Percentiles rank a stretch among this genome's conserved stretches.
Evolutionary conservation across 2,329 filamentous ascomycete species (phyloP).

Genomic region (Rachicladosporium sp.): DNA sequence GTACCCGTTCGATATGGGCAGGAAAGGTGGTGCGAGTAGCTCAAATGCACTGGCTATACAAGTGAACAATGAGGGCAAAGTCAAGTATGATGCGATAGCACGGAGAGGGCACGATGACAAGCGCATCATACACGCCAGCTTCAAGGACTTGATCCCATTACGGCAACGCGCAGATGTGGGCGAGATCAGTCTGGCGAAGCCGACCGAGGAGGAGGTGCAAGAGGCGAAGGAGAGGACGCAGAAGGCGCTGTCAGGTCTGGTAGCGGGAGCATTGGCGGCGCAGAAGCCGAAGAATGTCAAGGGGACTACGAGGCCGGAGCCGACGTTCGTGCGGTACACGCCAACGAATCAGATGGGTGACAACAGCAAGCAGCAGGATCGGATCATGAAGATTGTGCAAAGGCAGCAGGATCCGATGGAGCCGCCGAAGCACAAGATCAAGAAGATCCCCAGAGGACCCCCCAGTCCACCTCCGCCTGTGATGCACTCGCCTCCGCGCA

Average conservation of each 20-base stretch:
- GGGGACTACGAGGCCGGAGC: slow-evolving; percentile 63
- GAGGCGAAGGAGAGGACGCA: slow-evolving; percentile 81
- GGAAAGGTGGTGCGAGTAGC: slow-evolving; percentile 49
- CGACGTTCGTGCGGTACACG: slow-evolving; percentile 91
- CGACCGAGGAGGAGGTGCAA: slow-evolving; percentile 70
- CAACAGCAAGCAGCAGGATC: slow-evolving; percentile 70
- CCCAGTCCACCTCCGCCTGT: slow-evolving; percentile 87
- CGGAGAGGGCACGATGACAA: slow-evolving; percentile 73
- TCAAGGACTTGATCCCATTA: slow-evolving; percentile 92
- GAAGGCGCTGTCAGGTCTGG: slow-evolving; percentile 68
- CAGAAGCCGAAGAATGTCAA: slow-evolving; percentile 96
- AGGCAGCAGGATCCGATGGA: slow-evolving; percentile 90
- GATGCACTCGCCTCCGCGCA: slow-evolving; percentile 87
- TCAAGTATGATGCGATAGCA: slow-evolving; percentile 93
- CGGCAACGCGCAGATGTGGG: slow-evolving; percentile 87
- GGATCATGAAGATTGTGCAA: slow-evolving; percentile 98
- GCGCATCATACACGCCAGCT: slow-evolving; percentile 83
- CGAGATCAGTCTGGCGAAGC: slow-evolving; percentile 75
- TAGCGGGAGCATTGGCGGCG: slow-evolving; percentile 73
- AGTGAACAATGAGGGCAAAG: slow-evolving; percentile 81
- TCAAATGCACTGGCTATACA: slow-evolving; percentile 88
- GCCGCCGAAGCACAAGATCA: slow-evolving; percentile 96
- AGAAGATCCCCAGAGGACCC: slow-evolving; percentile 89
- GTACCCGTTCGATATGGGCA: slow-evolving; percentile 91
- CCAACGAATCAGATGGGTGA: slow-evolving; percentile 96